phyloP scores from a whole-genome alignment of 2,329 filamentous ascomycete species.

The Reticulascus tulasneorum region DNA sequence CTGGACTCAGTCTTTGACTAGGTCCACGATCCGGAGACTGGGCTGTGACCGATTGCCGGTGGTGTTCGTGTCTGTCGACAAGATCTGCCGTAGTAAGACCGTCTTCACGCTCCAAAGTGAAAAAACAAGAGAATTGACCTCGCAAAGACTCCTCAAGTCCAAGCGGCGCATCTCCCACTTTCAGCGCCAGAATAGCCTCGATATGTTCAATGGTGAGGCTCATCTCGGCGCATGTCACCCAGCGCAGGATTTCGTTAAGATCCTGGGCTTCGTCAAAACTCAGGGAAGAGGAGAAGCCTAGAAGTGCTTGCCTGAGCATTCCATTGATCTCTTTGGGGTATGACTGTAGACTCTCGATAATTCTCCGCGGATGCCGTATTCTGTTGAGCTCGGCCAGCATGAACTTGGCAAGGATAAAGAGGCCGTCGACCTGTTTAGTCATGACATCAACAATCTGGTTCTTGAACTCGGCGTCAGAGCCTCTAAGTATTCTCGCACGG shows the following conservation, averaged over 20 bases:
- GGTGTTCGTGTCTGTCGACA: constrained; percentile 31
- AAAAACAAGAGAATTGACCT: constrained; percentile 42
- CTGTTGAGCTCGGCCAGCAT: constrained; percentile 46
- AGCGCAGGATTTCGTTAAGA: constrained; percentile 42
- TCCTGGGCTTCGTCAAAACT: constrained; percentile 34
- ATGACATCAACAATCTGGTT: constrained; percentile 35
- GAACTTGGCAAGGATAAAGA: constrained; percentile 46
- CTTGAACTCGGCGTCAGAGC: constrained; percentile 26
- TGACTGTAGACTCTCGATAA: constrained; percentile 36
- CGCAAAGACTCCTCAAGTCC: constrained; percentile 38
- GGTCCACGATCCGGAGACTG: background rate
- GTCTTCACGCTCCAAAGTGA: constrained; percentile 40
- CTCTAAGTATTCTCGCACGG: constrained; percentile 32
- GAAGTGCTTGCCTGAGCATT: constrained; percentile 36
- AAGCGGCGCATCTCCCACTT: constrained; percentile 35
- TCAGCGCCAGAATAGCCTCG: constrained; percentile 38
- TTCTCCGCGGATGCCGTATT: constrained; percentile 40
- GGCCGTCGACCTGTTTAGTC: constrained; percentile 37
- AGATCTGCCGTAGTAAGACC: constrained; percentile 38
- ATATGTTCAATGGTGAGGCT: constrained; percentile 39
- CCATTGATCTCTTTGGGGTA: constrained; percentile 42
- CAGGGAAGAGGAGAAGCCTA: constrained; percentile 34
- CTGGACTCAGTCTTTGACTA: constrained; percentile 18
- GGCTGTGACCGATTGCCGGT: constrained; percentile 16
- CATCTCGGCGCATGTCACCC: constrained; percentile 41